Conservation (phyloP, 108 stramenopile genomes). For the Cyclotella baltica region DNA sequence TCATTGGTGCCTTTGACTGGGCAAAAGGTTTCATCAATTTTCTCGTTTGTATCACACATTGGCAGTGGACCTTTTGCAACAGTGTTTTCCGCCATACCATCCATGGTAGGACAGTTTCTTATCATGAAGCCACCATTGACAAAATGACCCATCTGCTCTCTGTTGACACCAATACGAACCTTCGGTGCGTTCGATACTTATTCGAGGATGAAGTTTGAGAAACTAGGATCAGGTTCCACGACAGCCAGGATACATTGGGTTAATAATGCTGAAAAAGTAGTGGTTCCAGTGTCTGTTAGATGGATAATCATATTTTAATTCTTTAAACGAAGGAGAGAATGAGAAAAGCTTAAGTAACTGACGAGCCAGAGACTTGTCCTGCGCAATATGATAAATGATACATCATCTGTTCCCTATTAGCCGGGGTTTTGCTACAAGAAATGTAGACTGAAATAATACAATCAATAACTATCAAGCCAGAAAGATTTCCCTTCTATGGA, state of each 20-base stretch:
- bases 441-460: not conserved
- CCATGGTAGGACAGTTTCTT: not conserved
- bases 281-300: not conserved
- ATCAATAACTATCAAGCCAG: not conserved
- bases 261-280: not conserved
- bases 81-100: not conserved
- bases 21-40: not conserved
- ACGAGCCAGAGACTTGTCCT: not conserved
- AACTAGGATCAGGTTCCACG: not conserved
- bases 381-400: not conserved
- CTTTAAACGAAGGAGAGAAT: too few relatives aligned
- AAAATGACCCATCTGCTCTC: not conserved
- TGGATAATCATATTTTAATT: not conserved
- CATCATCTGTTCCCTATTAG: not conserved
- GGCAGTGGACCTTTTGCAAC: not conserved
- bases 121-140: not conserved
- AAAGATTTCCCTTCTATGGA: not conserved
- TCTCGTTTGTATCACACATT: not conserved
- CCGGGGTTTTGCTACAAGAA: not conserved
- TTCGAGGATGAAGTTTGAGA: not conserved
- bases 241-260: not conserved
- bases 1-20: not conserved
- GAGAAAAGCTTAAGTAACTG: not conserved
- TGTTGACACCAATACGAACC: not conserved
- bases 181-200: not conserved